These are phyloP conservation scores for Carnegiea gigantea DNA, from an alignment of 179 eudicot species.

Conservation along the genomic window DNA sequence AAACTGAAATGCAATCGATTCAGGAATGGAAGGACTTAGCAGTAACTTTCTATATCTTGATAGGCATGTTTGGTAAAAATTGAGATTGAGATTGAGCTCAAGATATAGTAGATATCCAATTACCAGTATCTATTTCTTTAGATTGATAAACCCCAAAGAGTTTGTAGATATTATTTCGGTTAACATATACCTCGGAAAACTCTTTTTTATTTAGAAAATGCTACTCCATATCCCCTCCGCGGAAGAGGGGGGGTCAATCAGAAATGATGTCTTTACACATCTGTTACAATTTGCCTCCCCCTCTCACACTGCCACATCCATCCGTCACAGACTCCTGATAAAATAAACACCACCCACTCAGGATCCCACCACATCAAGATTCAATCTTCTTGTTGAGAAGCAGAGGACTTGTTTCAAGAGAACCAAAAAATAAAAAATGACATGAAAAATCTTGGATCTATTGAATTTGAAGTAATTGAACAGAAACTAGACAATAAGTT, in stretches of 20 bases:
- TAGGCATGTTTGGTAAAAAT: too few relatives aligned
- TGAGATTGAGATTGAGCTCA: too few relatives aligned
- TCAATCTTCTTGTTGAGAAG: neutral
- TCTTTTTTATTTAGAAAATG: neutral
- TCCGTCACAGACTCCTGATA: neutral
- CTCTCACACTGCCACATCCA: neutral
- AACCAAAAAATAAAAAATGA: neutral
- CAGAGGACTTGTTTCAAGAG: neutral
- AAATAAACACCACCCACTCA: neutral
- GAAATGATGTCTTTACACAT: neutral
- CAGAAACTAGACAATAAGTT: too few relatives aligned
- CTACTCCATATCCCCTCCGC: too few relatives aligned
- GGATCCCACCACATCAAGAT: neutral
- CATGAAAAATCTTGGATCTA: neutral
- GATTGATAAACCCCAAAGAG: neutral
- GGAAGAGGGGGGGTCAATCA: neutral
- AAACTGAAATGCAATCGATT: neutral
- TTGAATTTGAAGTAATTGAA: neutral
- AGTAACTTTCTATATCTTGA: too few relatives aligned
- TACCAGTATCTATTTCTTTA: too few relatives aligned
- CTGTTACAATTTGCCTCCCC: neutral
- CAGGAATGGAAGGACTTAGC: neutral
- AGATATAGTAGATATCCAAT: too few relatives aligned
- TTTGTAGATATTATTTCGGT: neutral
- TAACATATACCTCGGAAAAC: neutral